Percentiles rank a stretch among this genome's conserved stretches.
phyloP scores from a whole-genome alignment of 2,329 filamentous ascomycete genomes.

The Didymella pinodella region DNA sequence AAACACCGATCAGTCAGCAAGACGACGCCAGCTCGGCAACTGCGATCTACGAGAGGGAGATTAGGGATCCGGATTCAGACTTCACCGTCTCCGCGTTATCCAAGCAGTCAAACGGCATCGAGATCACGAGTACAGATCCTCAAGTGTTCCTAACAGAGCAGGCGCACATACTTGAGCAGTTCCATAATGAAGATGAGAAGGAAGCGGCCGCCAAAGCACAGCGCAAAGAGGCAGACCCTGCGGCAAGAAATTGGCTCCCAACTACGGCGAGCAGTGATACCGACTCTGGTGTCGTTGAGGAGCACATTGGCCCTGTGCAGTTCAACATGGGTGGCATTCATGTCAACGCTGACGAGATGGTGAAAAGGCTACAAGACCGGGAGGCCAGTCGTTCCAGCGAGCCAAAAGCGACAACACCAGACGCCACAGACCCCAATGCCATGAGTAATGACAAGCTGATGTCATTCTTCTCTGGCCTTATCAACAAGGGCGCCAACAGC shows the following conservation, averaged over 20 bases:
- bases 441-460: slow-evolving; percentile 52
- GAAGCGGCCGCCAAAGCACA: slow-evolving; percentile 54
- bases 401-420: slow-evolving; percentile 37
- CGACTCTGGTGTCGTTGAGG: slow-evolving; percentile 51
- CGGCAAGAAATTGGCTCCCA: slow-evolving; percentile 27
- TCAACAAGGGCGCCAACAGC: slow-evolving; percentile 45
- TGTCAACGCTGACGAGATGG: slow-evolving; percentile 92
- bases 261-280: slow-evolving; percentile 31
- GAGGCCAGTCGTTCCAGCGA: slow-evolving; percentile 46
- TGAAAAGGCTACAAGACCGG: slow-evolving; percentile 75
- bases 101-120: slow-evolving; percentile 59
- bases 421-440: slow-evolving; percentile 41
- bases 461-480: slow-evolving; percentile 51
- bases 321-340: slow-evolving; percentile 99
- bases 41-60: slow-evolving; percentile 78
- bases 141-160: slow-evolving; percentile 81
- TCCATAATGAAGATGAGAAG: slow-evolving; percentile 67
- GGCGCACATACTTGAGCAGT: slow-evolving; percentile 74
- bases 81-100: slow-evolving; percentile 46
- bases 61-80: slow-evolving; percentile 74
- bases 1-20: slow-evolving; percentile 9
- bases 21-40: slow-evolving; percentile 64
- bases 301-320: slow-evolving; percentile 89
- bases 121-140: slow-evolving; percentile 74
- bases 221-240: slow-evolving; percentile 46